Conservation (phyloP, 2,329 filamentous ascomycete species). For the Fusarium udum region DNA sequence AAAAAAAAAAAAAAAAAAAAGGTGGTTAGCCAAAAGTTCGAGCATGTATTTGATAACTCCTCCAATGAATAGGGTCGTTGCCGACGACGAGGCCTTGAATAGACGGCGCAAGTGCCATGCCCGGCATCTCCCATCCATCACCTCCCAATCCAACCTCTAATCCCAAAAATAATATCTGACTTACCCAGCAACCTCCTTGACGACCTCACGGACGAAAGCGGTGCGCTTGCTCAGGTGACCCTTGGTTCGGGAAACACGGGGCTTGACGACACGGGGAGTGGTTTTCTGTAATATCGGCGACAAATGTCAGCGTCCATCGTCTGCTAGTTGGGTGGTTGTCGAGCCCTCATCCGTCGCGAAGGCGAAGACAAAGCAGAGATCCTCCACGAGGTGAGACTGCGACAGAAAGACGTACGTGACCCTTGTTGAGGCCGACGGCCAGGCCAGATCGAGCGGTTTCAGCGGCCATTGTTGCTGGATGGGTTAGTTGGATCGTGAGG, state of each 20-base stretch:
- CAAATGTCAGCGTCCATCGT: conserved; percentile 70
- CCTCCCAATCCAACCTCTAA: not conserved
- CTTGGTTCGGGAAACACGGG: conserved; percentile 86
- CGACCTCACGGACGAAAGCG: conserved; percentile 94
- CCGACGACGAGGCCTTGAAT: not conserved
- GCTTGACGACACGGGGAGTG: conserved; percentile 80
- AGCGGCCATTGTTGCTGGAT: conserved; percentile 64
- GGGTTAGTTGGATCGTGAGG: conserved; percentile 45
- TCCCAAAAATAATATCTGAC: conserved; percentile 47
- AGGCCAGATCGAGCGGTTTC: conserved; percentile 68
- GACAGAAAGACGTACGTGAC: conserved; percentile 66
- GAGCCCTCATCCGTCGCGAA: conserved; percentile 41
- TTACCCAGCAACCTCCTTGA: conserved; percentile 97
- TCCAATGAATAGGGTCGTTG: not conserved
- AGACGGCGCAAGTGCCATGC: not conserved
- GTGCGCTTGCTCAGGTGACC: conserved; percentile 97
- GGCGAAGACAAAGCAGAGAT: conserved; percentile 64
- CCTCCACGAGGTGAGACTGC: conserved; percentile 78
- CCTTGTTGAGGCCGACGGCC: conserved; percentile 70
- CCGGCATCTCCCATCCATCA: not conserved
- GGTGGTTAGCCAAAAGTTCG: conserved; percentile 41
- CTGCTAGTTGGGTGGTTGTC: conserved; percentile 51
- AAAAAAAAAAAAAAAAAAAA: too few relatives aligned
- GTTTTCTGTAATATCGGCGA: conserved; percentile 73
- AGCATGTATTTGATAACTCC: not conserved